A percentile compares a stretch with the other conserved stretches of the same genome.
Evolutionary conservation across 352 stramenopile species (phyloP).

Genomic region (Aphanomyces stellatus): DNA sequence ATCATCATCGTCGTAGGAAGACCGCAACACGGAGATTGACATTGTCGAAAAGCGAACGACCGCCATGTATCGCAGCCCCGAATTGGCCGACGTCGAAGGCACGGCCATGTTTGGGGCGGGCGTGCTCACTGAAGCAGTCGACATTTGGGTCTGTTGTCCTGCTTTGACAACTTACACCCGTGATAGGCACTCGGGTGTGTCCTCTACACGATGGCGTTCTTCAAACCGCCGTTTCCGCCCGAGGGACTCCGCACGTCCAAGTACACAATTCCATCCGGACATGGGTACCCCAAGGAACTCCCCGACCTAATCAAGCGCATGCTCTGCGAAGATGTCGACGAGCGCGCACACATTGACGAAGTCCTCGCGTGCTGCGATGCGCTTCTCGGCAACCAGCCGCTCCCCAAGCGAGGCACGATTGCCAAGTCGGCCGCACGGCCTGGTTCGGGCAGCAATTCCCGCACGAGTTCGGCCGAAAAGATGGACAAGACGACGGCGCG

Average conservation of each 20-base stretch:
- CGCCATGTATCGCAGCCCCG: constrained; percentile 95
- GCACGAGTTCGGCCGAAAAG: constrained; percentile 26
- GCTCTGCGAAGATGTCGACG: constrained; percentile 85
- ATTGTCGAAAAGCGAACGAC: constrained; percentile 95
- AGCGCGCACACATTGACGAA: constrained; percentile 86
- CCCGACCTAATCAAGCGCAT: constrained; percentile 88
- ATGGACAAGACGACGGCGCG: constrained; percentile 26
- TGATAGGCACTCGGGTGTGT: constrained; percentile 90
- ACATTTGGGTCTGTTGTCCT: constrained; percentile 77
- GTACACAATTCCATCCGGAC: constrained; percentile 88
- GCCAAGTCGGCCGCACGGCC: background rate
- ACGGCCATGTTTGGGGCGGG: constrained; percentile 88
- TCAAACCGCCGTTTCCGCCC: constrained; percentile 94
- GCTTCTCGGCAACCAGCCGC: constrained; percentile 34
- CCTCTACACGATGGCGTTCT: constrained; percentile 93
- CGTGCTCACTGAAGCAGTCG: constrained; percentile 86
- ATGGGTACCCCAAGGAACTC: constrained; percentile 83
- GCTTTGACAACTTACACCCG: constrained; percentile 15
- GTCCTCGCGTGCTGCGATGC: constrained; percentile 86
- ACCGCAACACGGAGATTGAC: constrained; percentile 85
- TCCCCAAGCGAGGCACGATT: constrained; percentile 32
- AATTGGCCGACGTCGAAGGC: constrained; percentile 93
- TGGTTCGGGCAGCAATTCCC: background rate
- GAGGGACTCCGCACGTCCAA: constrained; percentile 91
- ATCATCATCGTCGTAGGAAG: constrained; percentile 29